Percentiles rank a stretch among this genome's conserved stretches.
phyloP scores from a whole-genome alignment of 139 green algal species.

The Chlorella ohadii region DNA sequence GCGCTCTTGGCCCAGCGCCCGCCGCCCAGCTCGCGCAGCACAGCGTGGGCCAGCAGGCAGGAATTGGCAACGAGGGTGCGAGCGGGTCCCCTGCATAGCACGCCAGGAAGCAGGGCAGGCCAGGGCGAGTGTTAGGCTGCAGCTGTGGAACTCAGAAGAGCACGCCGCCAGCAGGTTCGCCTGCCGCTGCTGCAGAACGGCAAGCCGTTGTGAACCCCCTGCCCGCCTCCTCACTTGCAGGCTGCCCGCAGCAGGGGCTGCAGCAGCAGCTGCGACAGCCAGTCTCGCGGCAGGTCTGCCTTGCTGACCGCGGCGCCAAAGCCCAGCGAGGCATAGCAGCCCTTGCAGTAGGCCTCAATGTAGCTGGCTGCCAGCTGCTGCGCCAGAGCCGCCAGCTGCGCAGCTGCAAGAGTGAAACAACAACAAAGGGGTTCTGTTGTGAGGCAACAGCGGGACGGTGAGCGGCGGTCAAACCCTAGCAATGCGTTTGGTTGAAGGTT shows the following conservation, averaged over 20 bases:
- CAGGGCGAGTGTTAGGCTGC: too few species aligned
- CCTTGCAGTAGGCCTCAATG: conserved; percentile 25
- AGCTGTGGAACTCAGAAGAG: too few species aligned
- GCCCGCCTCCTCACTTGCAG: neutral
- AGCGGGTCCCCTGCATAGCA: conserved; percentile 2
- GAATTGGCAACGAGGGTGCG: neutral
- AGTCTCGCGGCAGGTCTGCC: neutral
- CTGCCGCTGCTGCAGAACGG: too few species aligned
- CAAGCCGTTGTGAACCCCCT: neutral
- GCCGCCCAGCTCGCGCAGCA: conserved; percentile 12
- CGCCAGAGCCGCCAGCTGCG: conserved; percentile 8
- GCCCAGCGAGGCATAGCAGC: conserved; percentile 11
- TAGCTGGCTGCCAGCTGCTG: conserved; percentile 13
- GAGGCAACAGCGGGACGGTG: too few species aligned
- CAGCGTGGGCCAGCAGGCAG: conserved; percentile 25
- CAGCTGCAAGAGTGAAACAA: neutral
- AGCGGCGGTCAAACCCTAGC: too few species aligned
- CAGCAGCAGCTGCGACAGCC: conserved; percentile 28
- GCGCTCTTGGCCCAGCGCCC: conserved; percentile 10
- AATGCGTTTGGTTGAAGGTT: too few species aligned
- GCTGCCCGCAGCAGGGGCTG: conserved; percentile 21
- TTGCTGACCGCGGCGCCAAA: conserved; percentile 10
- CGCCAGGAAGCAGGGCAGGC: neutral
- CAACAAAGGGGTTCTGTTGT: too few species aligned
- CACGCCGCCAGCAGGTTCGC: too few species aligned